Evolutionary conservation across 306 rosid species (phyloP), one percentile per base, ranked within the genome.

Genomic region (cucumber (Cucumis sativus)): DNA sequence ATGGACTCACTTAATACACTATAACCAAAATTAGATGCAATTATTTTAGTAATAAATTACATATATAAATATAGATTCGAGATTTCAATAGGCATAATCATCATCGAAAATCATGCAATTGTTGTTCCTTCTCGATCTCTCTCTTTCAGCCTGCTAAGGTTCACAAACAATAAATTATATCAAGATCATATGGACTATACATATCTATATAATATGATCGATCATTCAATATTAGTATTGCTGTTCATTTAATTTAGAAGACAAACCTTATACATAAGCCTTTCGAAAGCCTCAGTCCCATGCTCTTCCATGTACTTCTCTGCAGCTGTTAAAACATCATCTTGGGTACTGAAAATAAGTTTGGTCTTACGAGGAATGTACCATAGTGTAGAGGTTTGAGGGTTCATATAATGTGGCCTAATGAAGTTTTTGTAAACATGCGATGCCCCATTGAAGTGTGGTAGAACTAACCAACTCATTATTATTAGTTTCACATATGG

Each of bases 381-480:
- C 98, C 98, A 95, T 67, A 93, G 75, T 33, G 84, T 67, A 58
- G 85, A 41, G 63, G 78, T 67, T 79, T 87, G 91, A 52, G 98
- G 97, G 82, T 95, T 89, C 96, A 84, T 87, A 64, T 95, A 95
- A 81, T 88, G 87, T 13, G 97, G 97, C 57, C 93, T 86, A 77
- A 90, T 83, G 76, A 88, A 92, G 77, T 82, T 85, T 72, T 82
- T 86, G 81, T 95, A 95, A 66, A 95, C 97, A 75, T 90, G 79
- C 11, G 98, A 96, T 35, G 98, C 97, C 8, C 97, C 98, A 77
- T 89, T 92, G 77, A 92, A 95, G 41, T 95, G 93, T 78, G 97
- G 97, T 69, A 95, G 88, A 67, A 95, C 98, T 87, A 95, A 56
- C 98, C 98, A 95, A 75, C 97, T 90, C 70, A 88, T 89, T 21